Evolutionary conservation across 495 filamentous ascomycete species (phyloP), one percentile per base, ranked within the genome.

Genomic region (Symbiotaphrina buchneri): DNA sequence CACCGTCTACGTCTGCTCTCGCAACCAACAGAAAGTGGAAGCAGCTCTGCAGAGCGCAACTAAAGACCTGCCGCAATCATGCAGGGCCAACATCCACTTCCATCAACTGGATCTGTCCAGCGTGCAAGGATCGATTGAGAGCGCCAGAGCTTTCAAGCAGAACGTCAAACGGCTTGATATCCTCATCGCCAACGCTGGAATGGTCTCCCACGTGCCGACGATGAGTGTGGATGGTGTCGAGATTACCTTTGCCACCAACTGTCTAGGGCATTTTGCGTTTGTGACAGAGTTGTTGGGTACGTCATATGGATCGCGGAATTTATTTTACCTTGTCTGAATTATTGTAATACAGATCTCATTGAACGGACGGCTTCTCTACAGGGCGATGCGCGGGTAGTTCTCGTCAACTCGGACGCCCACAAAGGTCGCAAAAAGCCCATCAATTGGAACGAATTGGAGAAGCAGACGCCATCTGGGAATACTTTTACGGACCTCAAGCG

Each of bases 201-300:
- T 43, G 4, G 21, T 33, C 10, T 41, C 18, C 10, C n/a, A n/a
- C n/a, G n/a, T 40, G 38, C 24, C 33, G 13, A 29, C 28, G 8
- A 24, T 42, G 18, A 27, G 18, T 2, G 29, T 26, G 10, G 46
- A 48, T 23, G 46, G 44, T 2, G 30, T 37, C 28, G 46, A 48
- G 25, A 33, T 39, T 1, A 32, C 37, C 14, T 48, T 48, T 30
- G 46, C 46, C 2, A 48, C 46, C 17, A 48, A 48, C 33, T 38
- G 45, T 21, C 28, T 48, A 10, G 44, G 44, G 2, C 46, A 48
- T 24, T 48, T 36, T 33, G 39, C 33, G 5, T 43, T 43, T 31
- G 27, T 33, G n/a, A 33, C 33, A 10, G 23, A 22, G 19, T 21
- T 43, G 16, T 17, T 43, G 21, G 30, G 33, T 30, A 17, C 18